Evolutionary conservation across 805 yeast species (phyloP).

Genomic region (Yarrowia porcina): DNA sequence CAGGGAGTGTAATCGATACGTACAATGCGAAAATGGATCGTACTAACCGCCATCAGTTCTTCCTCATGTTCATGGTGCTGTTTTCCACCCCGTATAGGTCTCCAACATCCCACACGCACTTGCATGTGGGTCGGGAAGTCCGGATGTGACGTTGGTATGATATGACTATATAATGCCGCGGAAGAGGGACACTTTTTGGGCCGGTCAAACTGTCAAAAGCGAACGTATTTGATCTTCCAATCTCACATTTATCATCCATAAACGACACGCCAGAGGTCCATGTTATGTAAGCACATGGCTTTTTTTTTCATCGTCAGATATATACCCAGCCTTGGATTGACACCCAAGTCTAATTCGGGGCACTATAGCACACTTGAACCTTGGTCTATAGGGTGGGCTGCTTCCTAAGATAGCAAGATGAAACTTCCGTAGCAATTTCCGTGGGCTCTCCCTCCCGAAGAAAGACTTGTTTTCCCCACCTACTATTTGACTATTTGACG

Average conservation of each 20-base stretch:
- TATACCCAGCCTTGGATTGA: neutral
- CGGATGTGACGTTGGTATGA: constrained; percentile 10
- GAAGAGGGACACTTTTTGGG: neutral
- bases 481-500: neutral
- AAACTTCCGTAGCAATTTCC: neutral
- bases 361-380: neutral
- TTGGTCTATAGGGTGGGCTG: neutral
- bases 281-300: neutral
- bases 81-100: neutral
- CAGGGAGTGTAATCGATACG: neutral
- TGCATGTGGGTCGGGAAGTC: constrained; percentile 7
- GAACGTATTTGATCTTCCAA: neutral
- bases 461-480: neutral
- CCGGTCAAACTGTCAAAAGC: neutral
- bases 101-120: constrained; percentile 2
- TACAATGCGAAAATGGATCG: neutral
- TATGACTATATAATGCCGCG: neutral
- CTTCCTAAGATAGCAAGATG: neutral
- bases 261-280: neutral
- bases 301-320: neutral
- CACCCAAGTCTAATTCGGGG: neutral
- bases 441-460: neutral
- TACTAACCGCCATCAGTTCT: neutral
- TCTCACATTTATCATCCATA: neutral
- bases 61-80: neutral